A percentile compares a stretch with the other conserved stretches of the same genome.
These are phyloP conservation scores for Trichodelitschia bisporula DNA, from an alignment of 495 filamentous ascomycete genomes.

Conservation along the genomic window DNA sequence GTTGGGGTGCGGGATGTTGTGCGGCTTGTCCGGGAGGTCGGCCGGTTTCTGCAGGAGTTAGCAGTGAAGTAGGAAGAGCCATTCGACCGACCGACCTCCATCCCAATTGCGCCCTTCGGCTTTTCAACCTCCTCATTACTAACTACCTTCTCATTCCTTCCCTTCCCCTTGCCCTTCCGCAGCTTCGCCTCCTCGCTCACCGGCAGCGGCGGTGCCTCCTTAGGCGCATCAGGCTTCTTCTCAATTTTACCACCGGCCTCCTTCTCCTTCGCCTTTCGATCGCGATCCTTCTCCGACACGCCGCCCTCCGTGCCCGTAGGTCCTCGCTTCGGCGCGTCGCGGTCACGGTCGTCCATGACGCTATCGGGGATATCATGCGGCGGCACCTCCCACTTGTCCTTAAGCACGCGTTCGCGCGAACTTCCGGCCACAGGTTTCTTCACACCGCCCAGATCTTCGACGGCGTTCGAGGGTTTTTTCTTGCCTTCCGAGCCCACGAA, in stretches of 20 bases:
- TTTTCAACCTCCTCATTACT: conserved; percentile 13
- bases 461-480: conserved; percentile 16
- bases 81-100: conserved; percentile 49
- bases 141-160: conserved; percentile 18
- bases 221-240: conserved; percentile 58
- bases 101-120: conserved; percentile 25
- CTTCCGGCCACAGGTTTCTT: background rate
- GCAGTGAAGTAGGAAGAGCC: no score
- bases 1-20: conserved; percentile 52
- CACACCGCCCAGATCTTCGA: conserved; percentile 15
- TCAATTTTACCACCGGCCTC: conserved; percentile 33
- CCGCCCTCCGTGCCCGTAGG: conserved; percentile 74
- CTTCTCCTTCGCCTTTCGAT: conserved; percentile 34
- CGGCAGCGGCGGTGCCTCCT: conserved; percentile 61
- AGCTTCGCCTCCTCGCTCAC: conserved; percentile 36
- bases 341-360: conserved; percentile 71
- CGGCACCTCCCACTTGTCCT: no score
- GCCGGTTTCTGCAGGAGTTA: conserved; percentile 64
- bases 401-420: background rate
- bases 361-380: no score
- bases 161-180: conserved; percentile 14
- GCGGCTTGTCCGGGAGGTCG: conserved; percentile 54
- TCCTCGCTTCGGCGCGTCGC: conserved; percentile 49
- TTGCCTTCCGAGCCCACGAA: conserved; percentile 18
- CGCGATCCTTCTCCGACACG: conserved; percentile 61